Percentiles rank a stretch among this genome's conserved stretches.
Evolutionary conservation across 2,329 filamentous ascomycete genomes (phyloP).

Genomic region (Microsporum canis): DNA sequence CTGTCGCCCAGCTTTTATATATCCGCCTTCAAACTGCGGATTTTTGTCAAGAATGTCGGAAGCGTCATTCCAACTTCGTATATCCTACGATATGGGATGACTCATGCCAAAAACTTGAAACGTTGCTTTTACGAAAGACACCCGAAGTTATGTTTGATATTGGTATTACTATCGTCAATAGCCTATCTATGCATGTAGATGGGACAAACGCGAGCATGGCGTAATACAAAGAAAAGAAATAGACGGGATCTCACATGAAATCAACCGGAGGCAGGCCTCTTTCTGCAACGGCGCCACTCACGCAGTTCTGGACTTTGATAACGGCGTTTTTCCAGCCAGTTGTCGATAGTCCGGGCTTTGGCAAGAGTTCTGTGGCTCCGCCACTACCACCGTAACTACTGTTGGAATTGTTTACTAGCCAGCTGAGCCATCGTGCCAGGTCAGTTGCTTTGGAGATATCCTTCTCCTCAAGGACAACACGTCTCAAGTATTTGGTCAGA

Average conservation of each 20-base stretch:
- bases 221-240: background rate
- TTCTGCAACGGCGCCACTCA: constrained; percentile 46
- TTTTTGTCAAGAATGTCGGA: background rate
- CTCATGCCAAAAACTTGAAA: background rate
- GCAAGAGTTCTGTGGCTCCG: background rate
- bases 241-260: constrained; percentile 23
- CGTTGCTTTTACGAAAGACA: background rate
- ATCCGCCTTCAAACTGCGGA: background rate
- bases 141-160: background rate
- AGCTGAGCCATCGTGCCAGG: constrained; percentile 53
- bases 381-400: background rate
- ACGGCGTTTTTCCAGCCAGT: constrained; percentile 14
- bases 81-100: background rate
- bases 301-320: constrained; percentile 19
- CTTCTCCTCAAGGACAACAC: constrained; percentile 62
- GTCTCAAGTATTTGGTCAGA: constrained; percentile 58
- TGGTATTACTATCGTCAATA: background rate
- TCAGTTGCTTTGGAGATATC: constrained; percentile 65
- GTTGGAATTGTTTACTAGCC: constrained; percentile 28
- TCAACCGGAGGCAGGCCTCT: constrained; percentile 48
- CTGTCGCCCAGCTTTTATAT: background rate
- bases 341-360: background rate
- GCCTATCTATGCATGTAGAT: background rate
- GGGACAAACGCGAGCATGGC: background rate
- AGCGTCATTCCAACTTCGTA: background rate